A percentile compares a stretch with the other conserved stretches of the same genome.
phyloP scores from a whole-genome alignment of 176 grass and related monocot species.

The Lolium rigidum region DNA sequence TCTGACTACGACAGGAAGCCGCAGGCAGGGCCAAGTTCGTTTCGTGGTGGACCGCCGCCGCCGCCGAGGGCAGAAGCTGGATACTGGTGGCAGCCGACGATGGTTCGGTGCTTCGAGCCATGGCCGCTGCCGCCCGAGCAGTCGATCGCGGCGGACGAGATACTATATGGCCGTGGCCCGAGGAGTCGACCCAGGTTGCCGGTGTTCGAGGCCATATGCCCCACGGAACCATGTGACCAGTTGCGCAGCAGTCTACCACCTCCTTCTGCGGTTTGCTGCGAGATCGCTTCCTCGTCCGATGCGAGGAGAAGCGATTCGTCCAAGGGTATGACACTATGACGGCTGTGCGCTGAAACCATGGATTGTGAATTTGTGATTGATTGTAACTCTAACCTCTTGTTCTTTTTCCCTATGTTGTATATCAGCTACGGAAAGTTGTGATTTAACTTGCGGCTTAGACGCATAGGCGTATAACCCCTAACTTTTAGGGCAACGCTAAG shows the following conservation, averaged over 20 bases:
- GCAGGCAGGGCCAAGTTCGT: background rate
- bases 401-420: too few species aligned
- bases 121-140: background rate
- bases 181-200: background rate
- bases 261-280: too few species aligned
- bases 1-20: background rate
- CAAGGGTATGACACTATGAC: too few species aligned
- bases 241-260: background rate
- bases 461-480: too few species aligned
- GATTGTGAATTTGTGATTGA: too few species aligned
- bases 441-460: too few species aligned
- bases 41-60: background rate
- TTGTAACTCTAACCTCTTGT: too few species aligned
- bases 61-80: background rate
- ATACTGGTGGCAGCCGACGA: background rate
- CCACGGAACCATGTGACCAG: background rate
- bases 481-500: too few species aligned
- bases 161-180: background rate
- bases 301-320: too few species aligned
- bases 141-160: background rate
- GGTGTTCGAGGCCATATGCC: slow-evolving; percentile 34
- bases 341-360: too few species aligned
- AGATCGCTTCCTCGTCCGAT: too few species aligned
- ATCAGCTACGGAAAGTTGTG: too few species aligned
- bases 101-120: background rate